Conservation (phyloP, 768 basidiomycete species). For the Mycena galericulata region DNA sequence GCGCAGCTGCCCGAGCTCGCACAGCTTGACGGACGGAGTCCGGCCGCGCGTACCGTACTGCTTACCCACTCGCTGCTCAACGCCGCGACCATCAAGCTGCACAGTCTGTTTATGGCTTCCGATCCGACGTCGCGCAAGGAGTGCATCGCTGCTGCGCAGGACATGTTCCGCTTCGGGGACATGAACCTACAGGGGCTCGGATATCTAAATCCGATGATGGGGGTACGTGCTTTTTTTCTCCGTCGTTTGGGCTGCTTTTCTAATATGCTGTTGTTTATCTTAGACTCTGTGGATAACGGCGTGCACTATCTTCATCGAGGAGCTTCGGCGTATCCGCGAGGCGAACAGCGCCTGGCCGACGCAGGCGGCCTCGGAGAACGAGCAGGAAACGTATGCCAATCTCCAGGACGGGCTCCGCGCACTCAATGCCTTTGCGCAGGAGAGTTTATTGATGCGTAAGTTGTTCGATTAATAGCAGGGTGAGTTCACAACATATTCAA, state of each 20-base stretch:
- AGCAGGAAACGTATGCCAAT: conserved; percentile 56
- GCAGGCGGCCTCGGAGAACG: conserved; percentile 38
- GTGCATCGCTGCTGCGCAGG: conserved; percentile 57
- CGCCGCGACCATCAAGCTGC: conserved; percentile 64
- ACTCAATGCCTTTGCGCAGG: conserved; percentile 57
- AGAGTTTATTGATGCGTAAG: conserved; percentile 60
- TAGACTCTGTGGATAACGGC: conserved; percentile 62
- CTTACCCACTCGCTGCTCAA: conserved; percentile 62
- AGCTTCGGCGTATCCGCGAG: conserved; percentile 54
- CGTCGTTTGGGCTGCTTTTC: background rate
- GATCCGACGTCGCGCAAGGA: conserved; percentile 55
- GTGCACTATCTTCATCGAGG: conserved; percentile 60
- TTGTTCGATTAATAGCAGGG: conserved; percentile 26
- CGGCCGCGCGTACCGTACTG: conserved; percentile 53
- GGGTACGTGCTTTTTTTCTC: conserved; percentile 51
- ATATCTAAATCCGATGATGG: conserved; percentile 62
- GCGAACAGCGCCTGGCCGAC: conserved; percentile 42
- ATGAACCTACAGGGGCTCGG: conserved; percentile 54
- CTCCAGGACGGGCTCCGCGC: conserved; percentile 55
- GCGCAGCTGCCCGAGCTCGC: conserved; percentile 48
- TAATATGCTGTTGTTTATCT: background rate
- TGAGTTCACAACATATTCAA: conserved; percentile 20
- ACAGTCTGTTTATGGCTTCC: conserved; percentile 59
- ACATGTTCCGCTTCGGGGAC: conserved; percentile 55
- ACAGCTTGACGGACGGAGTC: conserved; percentile 47